phyloP scores from a whole-genome alignment of 768 basidiomycete species.

The Vishniacozyma victoriae region DNA sequence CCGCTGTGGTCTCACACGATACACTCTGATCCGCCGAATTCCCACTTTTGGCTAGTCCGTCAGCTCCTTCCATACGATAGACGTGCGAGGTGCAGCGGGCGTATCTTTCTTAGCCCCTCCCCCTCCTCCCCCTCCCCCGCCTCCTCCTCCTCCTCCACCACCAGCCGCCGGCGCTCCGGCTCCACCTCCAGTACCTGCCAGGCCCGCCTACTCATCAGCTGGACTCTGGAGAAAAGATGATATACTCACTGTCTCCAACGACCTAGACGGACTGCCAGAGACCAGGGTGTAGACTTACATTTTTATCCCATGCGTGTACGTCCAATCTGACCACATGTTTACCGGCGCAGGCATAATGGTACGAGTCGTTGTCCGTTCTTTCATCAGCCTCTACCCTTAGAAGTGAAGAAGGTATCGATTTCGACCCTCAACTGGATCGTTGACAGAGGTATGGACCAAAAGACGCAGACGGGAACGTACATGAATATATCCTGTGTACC shows the following conservation, averaged over 20 bases:
- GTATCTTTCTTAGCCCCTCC: background rate
- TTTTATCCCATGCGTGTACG: slow-evolving; percentile 40
- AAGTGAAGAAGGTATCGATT: background rate
- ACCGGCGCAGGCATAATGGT: slow-evolving; percentile 43
- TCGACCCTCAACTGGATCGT: background rate
- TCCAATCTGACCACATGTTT: slow-evolving; percentile 40
- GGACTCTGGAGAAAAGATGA: background rate
- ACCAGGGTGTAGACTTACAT: slow-evolving; percentile 17
- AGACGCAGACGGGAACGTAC: slow-evolving; percentile 16
- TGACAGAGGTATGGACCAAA: background rate
- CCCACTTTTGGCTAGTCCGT: background rate
- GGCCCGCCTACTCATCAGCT: slow-evolving; percentile 3
- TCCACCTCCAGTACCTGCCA: slow-evolving; percentile 5
- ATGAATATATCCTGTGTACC: slow-evolving; percentile 33
- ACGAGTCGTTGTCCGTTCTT: slow-evolving; percentile 45
- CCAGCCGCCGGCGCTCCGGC: background rate
- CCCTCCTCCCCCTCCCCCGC: slow-evolving; percentile 1
- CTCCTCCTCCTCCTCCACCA: slow-evolving; percentile 7
- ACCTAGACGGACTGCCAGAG: background rate
- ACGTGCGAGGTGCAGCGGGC: background rate
- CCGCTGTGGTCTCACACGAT: slow-evolving; percentile 25
- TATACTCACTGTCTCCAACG: background rate
- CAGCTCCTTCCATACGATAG: background rate
- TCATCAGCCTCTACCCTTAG: background rate
- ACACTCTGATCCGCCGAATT: slow-evolving; percentile 11